Evolutionary conservation across 83 land plant species (phyloP).

Genomic region (Picea abies): DNA sequence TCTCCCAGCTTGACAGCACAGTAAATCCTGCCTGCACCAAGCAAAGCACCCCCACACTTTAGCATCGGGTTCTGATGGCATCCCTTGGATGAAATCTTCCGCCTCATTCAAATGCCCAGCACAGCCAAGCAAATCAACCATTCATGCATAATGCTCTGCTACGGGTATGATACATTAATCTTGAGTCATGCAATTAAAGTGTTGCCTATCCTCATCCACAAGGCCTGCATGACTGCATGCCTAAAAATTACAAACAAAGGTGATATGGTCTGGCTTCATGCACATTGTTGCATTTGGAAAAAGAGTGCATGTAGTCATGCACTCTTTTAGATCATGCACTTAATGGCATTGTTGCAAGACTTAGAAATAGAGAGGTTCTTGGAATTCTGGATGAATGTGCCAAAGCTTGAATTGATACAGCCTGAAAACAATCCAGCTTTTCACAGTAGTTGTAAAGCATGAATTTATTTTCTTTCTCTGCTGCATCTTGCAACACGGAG

Average conservation of each 20-base stretch:
- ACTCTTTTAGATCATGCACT: too few species aligned
- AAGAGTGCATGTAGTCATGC: too few species aligned
- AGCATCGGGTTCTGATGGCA: slow-evolving; percentile 12
- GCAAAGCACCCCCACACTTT: slow-evolving; percentile 6
- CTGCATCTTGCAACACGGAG: too few species aligned
- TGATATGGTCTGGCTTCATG: not conserved
- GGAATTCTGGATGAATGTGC: too few species aligned
- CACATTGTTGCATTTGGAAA: not conserved
- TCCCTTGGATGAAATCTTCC: not conserved
- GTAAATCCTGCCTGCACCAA: slow-evolving; percentile 14
- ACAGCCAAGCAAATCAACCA: slow-evolving; percentile 11
- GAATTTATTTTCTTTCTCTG: too few species aligned
- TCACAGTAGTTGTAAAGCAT: too few species aligned
- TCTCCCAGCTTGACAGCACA: slow-evolving; percentile 11
- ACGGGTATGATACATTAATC: slow-evolving; percentile 5
- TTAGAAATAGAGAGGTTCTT: too few species aligned
- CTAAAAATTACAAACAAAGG: not conserved
- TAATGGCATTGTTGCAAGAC: too few species aligned
- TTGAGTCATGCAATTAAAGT: slow-evolving; percentile 11
- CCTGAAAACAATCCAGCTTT: too few species aligned
- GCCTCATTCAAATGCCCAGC: slow-evolving; percentile 19
- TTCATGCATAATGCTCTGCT: slow-evolving; percentile 12
- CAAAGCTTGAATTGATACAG: too few species aligned
- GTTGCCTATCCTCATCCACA: not conserved
- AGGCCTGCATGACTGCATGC: slow-evolving; percentile 20